phyloP scores from a whole-genome alignment of 257 asterid genomes.

The Perilla frutescens region DNA sequence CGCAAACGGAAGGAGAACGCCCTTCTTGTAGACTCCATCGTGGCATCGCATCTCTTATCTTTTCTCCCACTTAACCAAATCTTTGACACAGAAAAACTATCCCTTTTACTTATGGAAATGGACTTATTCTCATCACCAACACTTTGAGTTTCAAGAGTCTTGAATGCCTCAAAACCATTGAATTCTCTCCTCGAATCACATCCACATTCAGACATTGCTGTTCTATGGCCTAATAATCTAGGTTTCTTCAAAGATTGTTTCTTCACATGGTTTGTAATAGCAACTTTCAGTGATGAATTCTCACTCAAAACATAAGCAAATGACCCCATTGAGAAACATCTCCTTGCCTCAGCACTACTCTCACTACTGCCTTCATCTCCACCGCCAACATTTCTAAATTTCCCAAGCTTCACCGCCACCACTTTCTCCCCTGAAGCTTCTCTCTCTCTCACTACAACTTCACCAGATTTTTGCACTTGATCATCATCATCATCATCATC shows the following conservation, averaged over 20 bases:
- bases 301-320: constrained; percentile 84
- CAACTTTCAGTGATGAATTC: constrained; percentile 63
- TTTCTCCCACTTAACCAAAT: constrained; percentile 54
- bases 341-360: constrained; percentile 55
- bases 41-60: constrained; percentile 23
- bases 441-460: constrained; percentile 45
- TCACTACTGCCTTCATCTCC: constrained; percentile 41
- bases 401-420: constrained; percentile 79
- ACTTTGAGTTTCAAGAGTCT: constrained; percentile 19
- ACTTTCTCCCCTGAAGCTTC: constrained; percentile 56
- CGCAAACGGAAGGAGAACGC: constrained; percentile 72
- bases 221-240: constrained; percentile 46
- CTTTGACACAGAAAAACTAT: constrained; percentile 73
- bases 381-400: constrained; percentile 59
- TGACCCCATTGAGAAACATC: constrained; percentile 95
- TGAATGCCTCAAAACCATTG: constrained; percentile 57
- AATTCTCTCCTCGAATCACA: constrained; percentile 72
- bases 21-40: constrained; percentile 48
- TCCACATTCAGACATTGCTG: constrained; percentile 80
- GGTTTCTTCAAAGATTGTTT: constrained; percentile 53
- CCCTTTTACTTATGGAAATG: constrained; percentile 47
- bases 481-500: constrained; percentile 40
- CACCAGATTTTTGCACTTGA: constrained; percentile 42
- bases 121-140: constrained; percentile 34
- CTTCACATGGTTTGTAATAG: constrained; percentile 53